phyloP scores from a whole-genome alignment of 345 rosid species.

The Eucalyptus camaldulensis region DNA sequence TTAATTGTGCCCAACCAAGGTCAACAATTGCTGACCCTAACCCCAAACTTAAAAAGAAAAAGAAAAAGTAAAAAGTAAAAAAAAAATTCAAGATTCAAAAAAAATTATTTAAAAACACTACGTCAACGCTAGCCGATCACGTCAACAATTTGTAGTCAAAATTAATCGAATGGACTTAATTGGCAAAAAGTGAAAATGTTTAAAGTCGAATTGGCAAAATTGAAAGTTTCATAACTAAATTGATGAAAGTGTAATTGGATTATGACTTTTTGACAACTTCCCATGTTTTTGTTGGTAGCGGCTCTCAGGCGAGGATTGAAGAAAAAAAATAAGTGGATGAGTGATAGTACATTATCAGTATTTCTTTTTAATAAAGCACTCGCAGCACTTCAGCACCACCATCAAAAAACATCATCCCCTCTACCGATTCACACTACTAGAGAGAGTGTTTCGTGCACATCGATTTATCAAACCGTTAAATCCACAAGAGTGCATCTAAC shows the following conservation, averaged over 20 bases:
- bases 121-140: rapidly evolving
- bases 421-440: neutral
- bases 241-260: rapidly evolving
- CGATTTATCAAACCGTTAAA: neutral
- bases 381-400: neutral
- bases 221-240: rapidly evolving
- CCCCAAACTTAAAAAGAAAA: too few species aligned
- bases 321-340: too few species aligned
- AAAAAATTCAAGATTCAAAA: too few species aligned
- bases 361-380: neutral
- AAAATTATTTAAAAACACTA: rapidly evolving
- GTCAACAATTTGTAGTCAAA: rapidly evolving
- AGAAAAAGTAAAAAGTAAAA: rapidly evolving
- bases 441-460: neutral
- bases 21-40: rapidly evolving
- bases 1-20: rapidly evolving
- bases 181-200: rapidly evolving
- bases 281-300: neutral
- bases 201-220: rapidly evolving
- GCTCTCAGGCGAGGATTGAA: rapidly evolving
- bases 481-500: neutral
- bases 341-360: neutral
- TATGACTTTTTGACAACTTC: too few species aligned
- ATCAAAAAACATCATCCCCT: neutral
- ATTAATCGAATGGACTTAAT: rapidly evolving